Base-by-base conservation (phyloP, 305 asterid species). In the Fraxinus nigra region DNA sequence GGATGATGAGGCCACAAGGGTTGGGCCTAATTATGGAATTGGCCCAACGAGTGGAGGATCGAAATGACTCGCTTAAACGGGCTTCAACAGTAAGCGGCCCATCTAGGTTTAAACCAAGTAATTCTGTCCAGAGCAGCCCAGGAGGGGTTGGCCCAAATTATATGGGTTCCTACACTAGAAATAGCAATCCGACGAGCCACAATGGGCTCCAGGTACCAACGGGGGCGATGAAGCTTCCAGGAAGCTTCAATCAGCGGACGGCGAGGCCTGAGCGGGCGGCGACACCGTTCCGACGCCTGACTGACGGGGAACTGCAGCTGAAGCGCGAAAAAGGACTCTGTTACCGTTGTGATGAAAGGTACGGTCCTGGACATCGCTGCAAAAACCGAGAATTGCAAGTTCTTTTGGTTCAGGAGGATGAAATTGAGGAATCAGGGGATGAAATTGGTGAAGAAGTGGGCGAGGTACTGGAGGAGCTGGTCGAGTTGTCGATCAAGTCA, bases 71-170 rank as follows among this genome's bases (percentile, higher is more conserved):
- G 0, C 10, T 8, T 0, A 48, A 48, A 3, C 0, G 6, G 3
- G 18, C 59, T 4, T 0, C 3, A 0, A 3, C n/a, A 0, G 1
- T 0, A 0, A 0, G 0, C 0, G 18, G 59, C 6, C 20, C 1
- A 13, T 3, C 5, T 1, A 4, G n/a, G 2, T 0, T 3, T 7
- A 2, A 1, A 1, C 1, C 3, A 14, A 46, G 6, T 0, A 2
- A 3, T 0, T 0, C 4, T 0, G 0, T 3, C 0, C 4, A 0
- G 16, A 2, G 14, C 54, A 43, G 4, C 0, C 4, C 34, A 32
- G 34, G 2, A 4, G 34, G 34, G 3, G 3, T 1, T 32, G 4
- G 8, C 40, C 40, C 40, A 0, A 5, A 35, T 0, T 5, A 35
- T 35, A 4, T 0, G 9, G 8, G 40, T 0, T 34, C 40, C 0